Evolutionary conservation across 495 filamentous ascomycete species (phyloP).

Genomic region (Chaetomidium leptoderma): DNA sequence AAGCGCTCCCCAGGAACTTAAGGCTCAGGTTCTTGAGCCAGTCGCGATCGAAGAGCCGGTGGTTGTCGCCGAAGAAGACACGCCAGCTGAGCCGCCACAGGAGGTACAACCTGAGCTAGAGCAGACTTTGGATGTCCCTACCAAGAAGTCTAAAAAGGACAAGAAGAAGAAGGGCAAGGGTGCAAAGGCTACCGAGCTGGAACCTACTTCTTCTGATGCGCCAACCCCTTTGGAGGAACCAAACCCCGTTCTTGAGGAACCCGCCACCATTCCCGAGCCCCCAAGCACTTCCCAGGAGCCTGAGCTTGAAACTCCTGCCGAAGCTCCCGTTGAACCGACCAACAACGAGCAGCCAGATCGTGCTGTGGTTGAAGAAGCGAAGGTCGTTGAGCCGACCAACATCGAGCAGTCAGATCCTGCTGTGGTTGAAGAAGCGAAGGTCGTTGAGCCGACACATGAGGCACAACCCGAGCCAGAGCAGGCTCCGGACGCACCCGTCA

Average conservation of each 20-base stretch:
- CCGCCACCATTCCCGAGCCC: not conserved
- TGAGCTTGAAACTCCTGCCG: not conserved
- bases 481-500: not conserved
- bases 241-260: not conserved
- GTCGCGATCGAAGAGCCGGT: too few relatives aligned
- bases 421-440: not conserved
- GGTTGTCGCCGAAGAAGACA: too few relatives aligned
- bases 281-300: not conserved
- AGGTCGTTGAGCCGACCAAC: not conserved
- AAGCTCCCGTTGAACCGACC: not conserved
- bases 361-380: not conserved
- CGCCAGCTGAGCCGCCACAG: too few relatives aligned
- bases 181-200: not conserved
- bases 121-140: too few relatives aligned
- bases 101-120: too few relatives aligned
- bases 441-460: not conserved
- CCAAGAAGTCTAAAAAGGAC: slow-evolving; percentile 36
- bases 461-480: not conserved
- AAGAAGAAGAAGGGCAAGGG: slow-evolving; percentile 30
- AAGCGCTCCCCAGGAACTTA: too few relatives aligned
- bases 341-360: too few relatives aligned
- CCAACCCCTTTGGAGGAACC: not conserved
- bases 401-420: not conserved
- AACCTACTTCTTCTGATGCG: not conserved
- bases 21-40: too few relatives aligned